These are phyloP conservation scores for Trichophaea hybrida DNA, from an alignment of 2,329 filamentous ascomycete genomes.

Conservation along the genomic window DNA sequence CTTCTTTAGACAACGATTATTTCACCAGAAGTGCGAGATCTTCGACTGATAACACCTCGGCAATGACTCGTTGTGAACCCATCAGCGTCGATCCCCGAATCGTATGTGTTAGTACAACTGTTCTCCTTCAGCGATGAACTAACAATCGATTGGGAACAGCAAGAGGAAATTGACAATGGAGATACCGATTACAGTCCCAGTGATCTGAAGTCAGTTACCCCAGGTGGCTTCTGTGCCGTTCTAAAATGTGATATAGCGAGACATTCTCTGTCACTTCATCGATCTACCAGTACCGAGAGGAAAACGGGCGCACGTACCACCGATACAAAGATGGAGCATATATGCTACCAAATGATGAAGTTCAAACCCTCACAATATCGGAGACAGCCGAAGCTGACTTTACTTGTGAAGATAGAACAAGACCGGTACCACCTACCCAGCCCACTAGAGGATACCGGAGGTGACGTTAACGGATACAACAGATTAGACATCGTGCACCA, in stretches of 20 bases:
- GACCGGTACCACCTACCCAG: not conserved
- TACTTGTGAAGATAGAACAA: not conserved
- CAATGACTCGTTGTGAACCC: not conserved
- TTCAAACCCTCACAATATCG: not conserved
- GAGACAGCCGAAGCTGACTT: not conserved
- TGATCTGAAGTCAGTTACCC: not conserved
- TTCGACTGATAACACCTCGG: not conserved
- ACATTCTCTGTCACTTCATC: conserved; percentile 14
- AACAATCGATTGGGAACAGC: not conserved
- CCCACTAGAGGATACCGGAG: not conserved
- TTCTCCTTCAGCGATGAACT: not conserved
- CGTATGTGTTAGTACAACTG: not conserved
- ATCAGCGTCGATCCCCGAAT: not conserved
- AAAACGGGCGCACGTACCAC: conserved; percentile 12
- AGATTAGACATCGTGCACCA: conserved; percentile 34
- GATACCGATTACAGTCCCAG: not conserved
- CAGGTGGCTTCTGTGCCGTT: not conserved
- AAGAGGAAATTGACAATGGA: not conserved
- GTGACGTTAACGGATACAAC: conserved; percentile 1
- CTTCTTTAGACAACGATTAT: not conserved
- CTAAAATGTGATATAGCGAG: not conserved
- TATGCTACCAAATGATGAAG: conserved; percentile 15
- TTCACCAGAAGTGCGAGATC: not conserved
- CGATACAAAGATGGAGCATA: conserved; percentile 10
- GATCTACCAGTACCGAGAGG: conserved; percentile 12